Evolutionary conservation across 768 basidiomycete species (phyloP), one percentile per base, ranked within the genome.

Genomic region (Rhizopogon sp.): DNA sequence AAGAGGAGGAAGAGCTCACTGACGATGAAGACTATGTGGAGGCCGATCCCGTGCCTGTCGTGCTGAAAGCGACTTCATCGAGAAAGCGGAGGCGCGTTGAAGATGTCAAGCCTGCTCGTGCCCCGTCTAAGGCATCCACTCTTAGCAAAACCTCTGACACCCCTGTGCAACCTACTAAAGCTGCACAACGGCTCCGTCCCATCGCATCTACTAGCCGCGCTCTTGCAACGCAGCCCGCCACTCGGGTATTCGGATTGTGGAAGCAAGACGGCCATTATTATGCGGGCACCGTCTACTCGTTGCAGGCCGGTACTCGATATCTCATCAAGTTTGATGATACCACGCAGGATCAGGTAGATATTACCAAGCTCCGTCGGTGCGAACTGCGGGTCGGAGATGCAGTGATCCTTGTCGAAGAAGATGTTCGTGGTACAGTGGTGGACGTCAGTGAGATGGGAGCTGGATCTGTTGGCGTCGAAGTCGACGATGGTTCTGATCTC

Each of bases 221-320:
- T 17, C 40, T 50, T 33, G 35, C 58, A 14, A 43, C 39, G 31
- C 61, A 62, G 39, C 54, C 58, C 6, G 72, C 78, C 20, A 85
- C 84, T 11, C 80, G 81, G 5, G 84, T 90, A n/a, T 83, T 87
- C 60, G 88, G 85, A 8, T 63, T 85, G 10, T 89, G 87, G 87
- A 79, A 74, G 57, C 68, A 71, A 43, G 82, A 83, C 47, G 78
- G 76, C 3, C 76, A 77, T 60, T 92, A 76, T 69, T 87, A 83
- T 64, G 68, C 81, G 16, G 90, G 88, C 14, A 74, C 68, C 37
- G 75, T 88, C 28, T 63, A 81, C 52, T 71, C 74, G 16, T 56
- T 57, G 47, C 58, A 65, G 50, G 54, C 61, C 44, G 25, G 62
- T 33, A 64, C 61, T 3, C 65, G 58, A 40, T 86, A 81, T 66